Evolutionary conservation across 2,329 filamentous ascomycete genomes (phyloP).

Genomic region (Zymoseptoria tritici): DNA sequence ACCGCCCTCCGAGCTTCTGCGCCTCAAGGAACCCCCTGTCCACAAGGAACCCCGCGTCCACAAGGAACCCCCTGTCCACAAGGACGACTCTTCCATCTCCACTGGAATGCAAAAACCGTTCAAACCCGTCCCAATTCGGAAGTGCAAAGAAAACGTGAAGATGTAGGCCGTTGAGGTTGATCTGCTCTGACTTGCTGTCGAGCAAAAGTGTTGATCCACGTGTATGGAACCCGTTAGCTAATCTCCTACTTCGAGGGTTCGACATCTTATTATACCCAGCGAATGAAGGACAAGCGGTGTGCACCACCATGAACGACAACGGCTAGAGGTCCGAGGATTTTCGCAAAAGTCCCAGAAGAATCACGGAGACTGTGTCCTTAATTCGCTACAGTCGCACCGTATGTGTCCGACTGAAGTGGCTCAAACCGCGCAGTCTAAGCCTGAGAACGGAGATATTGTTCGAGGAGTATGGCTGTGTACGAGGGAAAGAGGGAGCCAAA

Average conservation of each 20-base stretch:
- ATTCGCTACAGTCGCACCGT: too few species aligned
- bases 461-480: too few species aligned
- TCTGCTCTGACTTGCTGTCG: not conserved
- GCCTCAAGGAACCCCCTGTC: too few species aligned
- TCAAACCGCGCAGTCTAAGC: too few species aligned
- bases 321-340: not conserved
- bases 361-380: too few species aligned
- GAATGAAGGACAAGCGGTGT: not conserved
- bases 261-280: not conserved
- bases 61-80: too few species aligned
- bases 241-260: not conserved
- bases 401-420: too few species aligned
- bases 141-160: not conserved
- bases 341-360: too few species aligned
- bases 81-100: not conserved
- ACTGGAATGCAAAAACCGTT: not conserved
- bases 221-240: not conserved
- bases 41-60: too few species aligned
- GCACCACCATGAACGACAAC: not conserved
- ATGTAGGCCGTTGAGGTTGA: not conserved
- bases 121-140: not conserved
- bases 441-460: too few species aligned
- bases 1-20: too few species aligned
- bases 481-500: too few species aligned
- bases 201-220: not conserved